These are phyloP conservation scores for Suhomyces anneliseae DNA, from an alignment of 1,139 yeast species.

Conservation along the genomic window DNA sequence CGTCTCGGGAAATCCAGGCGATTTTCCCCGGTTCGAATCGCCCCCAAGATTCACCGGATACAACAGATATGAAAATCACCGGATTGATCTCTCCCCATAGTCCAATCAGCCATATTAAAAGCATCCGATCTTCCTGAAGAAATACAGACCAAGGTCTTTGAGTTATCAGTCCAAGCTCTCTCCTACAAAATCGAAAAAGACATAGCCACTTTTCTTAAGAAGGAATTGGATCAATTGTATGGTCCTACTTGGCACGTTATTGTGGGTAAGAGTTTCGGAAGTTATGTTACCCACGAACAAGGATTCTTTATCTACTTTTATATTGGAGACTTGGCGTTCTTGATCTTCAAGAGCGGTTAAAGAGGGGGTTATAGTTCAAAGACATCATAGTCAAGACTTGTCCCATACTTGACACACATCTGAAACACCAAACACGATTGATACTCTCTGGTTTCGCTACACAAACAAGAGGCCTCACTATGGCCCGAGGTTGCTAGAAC, in stretches of 20 bases:
- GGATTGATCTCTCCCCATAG: background rate
- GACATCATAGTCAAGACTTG: too few species aligned
- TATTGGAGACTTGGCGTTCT: constrained; percentile 75
- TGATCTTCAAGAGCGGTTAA: constrained; percentile 74
- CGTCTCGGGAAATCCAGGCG: background rate
- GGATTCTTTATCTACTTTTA: constrained; percentile 85
- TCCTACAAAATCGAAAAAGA: constrained; percentile 61
- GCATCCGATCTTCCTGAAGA: constrained; percentile 57
- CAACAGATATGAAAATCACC: too few species aligned
- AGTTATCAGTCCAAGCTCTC: constrained; percentile 54
- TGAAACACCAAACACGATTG: too few species aligned
- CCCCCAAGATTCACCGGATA: too few species aligned
- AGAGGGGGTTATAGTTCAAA: background rate
- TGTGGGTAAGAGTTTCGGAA: constrained; percentile 91
- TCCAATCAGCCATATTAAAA: constrained; percentile 39
- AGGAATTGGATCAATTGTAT: constrained; percentile 57
- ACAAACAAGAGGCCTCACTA: too few species aligned
- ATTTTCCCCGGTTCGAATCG: background rate
- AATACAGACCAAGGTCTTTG: constrained; percentile 57
- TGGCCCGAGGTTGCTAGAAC: too few species aligned
- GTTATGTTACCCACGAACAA: constrained; percentile 87
- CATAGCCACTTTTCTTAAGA: constrained; percentile 78
- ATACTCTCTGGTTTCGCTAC: too few species aligned
- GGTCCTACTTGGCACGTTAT: constrained; percentile 96
- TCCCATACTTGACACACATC: too few species aligned